Conservation (phyloP, 1,139 yeast genomes). For the Yamadazyma sp. region DNA sequence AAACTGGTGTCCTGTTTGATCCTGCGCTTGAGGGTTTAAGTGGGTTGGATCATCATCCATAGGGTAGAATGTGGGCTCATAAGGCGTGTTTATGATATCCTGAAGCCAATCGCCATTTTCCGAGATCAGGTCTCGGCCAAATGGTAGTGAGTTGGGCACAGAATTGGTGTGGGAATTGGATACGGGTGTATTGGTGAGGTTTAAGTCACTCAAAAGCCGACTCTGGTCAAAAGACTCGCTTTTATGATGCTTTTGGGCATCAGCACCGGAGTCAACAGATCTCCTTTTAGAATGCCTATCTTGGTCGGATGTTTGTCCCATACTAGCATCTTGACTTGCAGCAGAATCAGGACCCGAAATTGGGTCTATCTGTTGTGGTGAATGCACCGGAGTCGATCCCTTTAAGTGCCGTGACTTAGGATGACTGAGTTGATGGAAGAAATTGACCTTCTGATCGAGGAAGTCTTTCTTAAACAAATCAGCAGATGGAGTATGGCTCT, state of each 20-base stretch:
- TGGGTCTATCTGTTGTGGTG: neutral
- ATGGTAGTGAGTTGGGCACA: conserved; percentile 1
- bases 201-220: neutral
- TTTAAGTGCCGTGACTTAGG: conserved; percentile 38
- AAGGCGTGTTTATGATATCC: conserved; percentile 64
- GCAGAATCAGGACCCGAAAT: conserved; percentile 1
- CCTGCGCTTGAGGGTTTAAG: neutral
- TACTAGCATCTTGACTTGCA: neutral
- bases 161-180: neutral
- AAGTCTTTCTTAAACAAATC: conserved; percentile 5
- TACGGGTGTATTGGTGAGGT: neutral
- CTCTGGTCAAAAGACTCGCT: neutral
- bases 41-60: conserved; percentile 17
- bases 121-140: conserved; percentile 12
- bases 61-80: conserved; percentile 30
- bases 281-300: conserved; percentile 5
- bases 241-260: neutral
- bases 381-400: conserved; percentile 32
- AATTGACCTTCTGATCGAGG: neutral
- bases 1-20: neutral
- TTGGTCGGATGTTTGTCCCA: neutral
- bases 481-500: neutral
- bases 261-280: neutral
- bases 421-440: conserved; percentile 27
- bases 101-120: conserved; percentile 61